phyloP scores from a whole-genome alignment of 805 yeast genomes.

The Cyberlindnera sargentensis region DNA sequence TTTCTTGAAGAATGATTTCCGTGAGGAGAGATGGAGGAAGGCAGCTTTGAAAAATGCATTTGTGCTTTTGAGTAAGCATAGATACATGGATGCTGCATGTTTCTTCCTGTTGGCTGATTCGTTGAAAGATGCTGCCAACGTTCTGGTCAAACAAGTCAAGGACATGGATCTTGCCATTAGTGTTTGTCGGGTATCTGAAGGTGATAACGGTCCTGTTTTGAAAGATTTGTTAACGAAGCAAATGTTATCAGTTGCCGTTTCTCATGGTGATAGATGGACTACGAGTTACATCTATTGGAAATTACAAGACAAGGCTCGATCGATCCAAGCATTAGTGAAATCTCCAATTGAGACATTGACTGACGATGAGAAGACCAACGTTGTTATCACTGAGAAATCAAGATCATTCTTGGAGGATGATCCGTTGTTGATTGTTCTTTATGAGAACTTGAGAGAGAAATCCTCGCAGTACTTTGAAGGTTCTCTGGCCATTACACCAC shows the following conservation, averaged over 20 bases:
- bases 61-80: constrained; percentile 81
- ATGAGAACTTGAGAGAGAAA: constrained; percentile 50
- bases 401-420: constrained; percentile 59
- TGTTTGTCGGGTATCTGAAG: constrained; percentile 70
- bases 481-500: constrained; percentile 34
- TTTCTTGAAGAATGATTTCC: constrained; percentile 72
- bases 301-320: constrained; percentile 36
- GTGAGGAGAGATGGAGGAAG: constrained; percentile 67
- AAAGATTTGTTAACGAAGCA: constrained; percentile 39
- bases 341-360: constrained; percentile 37
- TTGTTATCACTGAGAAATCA: constrained; percentile 22
- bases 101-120: constrained; percentile 78
- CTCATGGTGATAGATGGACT: constrained; percentile 71
- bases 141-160: constrained; percentile 55
- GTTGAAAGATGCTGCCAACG: constrained; percentile 69
- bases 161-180: constrained; percentile 75
- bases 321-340: constrained; percentile 61
- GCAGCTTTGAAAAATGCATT: constrained; percentile 93
- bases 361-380: constrained; percentile 23
- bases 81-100: constrained; percentile 81
- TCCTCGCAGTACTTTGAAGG: constrained; percentile 44
- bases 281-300: constrained; percentile 79
- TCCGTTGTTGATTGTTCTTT: constrained; percentile 70
- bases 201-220: constrained; percentile 50
- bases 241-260: constrained; percentile 50